A percentile compares a stretch with the other conserved stretches of the same genome.
phyloP scores from a whole-genome alignment of 2,329 filamentous ascomycete genomes.

The Talaromyces islandicus region DNA sequence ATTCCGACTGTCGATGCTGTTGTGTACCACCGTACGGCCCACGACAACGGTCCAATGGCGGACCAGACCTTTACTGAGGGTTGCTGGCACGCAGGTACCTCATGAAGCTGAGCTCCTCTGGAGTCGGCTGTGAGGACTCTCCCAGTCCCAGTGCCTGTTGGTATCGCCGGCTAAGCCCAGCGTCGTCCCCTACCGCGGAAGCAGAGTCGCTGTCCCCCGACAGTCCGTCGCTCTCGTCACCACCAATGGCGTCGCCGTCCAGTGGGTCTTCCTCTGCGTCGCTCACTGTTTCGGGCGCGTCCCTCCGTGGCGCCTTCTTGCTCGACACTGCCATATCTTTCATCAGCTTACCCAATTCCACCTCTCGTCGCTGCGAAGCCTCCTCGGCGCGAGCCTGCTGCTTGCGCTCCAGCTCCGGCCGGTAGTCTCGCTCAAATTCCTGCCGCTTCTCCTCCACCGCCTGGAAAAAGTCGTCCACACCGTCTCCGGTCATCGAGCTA shows the following conservation, averaged over 20 bases:
- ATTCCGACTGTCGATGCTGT: not conserved
- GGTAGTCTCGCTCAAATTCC: constrained; percentile 87
- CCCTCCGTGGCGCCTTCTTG: constrained; percentile 20
- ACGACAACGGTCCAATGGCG: not conserved
- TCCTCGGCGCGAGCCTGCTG: constrained; percentile 68
- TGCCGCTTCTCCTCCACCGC: constrained; percentile 80
- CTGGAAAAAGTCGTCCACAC: constrained; percentile 87
- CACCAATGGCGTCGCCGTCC: constrained; percentile 29
- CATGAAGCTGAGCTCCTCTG: constrained; percentile 48
- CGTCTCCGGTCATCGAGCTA: constrained; percentile 84
- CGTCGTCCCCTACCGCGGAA: constrained; percentile 50
- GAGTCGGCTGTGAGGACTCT: constrained; percentile 43
- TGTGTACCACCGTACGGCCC: not conserved
- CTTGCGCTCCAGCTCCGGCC: constrained; percentile 79
- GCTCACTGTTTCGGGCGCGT: constrained; percentile 39
- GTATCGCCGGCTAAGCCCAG: constrained; percentile 70
- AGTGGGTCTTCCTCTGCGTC: constrained; percentile 49
- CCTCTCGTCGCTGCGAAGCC: constrained; percentile 65
- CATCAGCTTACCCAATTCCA: constrained; percentile 90
- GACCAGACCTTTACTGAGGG: constrained; percentile 11
- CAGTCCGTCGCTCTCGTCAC: constrained; percentile 47
- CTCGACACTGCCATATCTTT: constrained; percentile 69
- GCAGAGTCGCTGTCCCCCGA: constrained; percentile 56
- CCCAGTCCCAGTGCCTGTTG: constrained; percentile 65
- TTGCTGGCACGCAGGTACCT: constrained; percentile 41